These are phyloP conservation scores for Ciborinia camelliae DNA, from an alignment of 2,329 filamentous ascomycete species.

Conservation along the genomic window DNA sequence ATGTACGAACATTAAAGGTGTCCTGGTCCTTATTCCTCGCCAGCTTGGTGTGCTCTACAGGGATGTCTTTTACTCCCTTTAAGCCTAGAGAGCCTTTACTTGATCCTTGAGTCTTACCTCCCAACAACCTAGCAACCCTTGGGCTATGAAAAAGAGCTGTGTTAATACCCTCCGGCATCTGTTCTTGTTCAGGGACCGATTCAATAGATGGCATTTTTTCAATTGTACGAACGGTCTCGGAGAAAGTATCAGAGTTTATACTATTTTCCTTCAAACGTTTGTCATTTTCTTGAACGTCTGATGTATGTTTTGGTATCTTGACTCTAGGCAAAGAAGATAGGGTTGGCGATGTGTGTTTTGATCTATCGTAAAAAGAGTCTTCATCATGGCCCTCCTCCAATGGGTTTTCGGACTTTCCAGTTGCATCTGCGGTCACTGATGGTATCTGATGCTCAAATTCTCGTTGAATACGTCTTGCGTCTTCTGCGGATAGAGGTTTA, in stretches of 20 bases:
- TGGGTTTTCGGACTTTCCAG: slow-evolving; percentile 29
- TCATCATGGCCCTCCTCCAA: slow-evolving; percentile 40
- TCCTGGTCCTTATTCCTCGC: slow-evolving; percentile 40
- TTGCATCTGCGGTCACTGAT: slow-evolving; percentile 45
- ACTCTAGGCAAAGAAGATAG: slow-evolving; percentile 51
- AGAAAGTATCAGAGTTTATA: slow-evolving; percentile 38
- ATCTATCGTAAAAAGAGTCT: slow-evolving; percentile 55
- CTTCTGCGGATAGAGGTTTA: slow-evolving; percentile 39
- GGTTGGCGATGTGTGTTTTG: slow-evolving; percentile 45
- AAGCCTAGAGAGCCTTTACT: slow-evolving; percentile 33
- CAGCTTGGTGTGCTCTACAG: slow-evolving; percentile 36
- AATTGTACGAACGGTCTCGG: slow-evolving; percentile 29
- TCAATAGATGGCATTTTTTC: slow-evolving; percentile 23
- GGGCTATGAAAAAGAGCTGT: slow-evolving; percentile 60
- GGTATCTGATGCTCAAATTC: slow-evolving; percentile 52
- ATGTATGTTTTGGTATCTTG: slow-evolving; percentile 52
- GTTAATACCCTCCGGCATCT: slow-evolving; percentile 56
- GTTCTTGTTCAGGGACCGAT: slow-evolving; percentile 41
- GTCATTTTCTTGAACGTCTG: slow-evolving; percentile 34
- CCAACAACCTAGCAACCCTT: slow-evolving; percentile 53
- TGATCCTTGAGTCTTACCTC: slow-evolving; percentile 41
- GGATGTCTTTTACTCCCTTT: slow-evolving; percentile 37
- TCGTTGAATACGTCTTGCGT: slow-evolving; percentile 46
- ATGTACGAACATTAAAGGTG: slow-evolving; percentile 33
- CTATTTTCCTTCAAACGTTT: slow-evolving; percentile 23